These are phyloP conservation scores for Termitomyces sp. DNA, from an alignment of 768 basidiomycete genomes.

Conservation along the genomic window DNA sequence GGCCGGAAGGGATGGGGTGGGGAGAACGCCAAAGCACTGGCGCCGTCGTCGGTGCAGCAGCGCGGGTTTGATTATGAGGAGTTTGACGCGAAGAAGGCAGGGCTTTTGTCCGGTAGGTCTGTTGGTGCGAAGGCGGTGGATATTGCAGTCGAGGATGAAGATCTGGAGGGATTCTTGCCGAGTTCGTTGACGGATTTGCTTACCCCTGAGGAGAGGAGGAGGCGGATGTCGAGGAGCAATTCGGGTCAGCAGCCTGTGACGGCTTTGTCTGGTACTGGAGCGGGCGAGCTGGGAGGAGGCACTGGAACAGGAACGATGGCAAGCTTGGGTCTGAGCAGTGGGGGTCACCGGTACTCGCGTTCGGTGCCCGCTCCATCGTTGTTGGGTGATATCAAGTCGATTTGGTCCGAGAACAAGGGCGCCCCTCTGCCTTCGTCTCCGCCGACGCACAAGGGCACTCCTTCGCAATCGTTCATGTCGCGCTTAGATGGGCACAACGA, in stretches of 20 bases:
- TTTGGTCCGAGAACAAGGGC: conserved; percentile 63
- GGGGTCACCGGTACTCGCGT: conserved; percentile 69
- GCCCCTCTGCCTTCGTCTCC: conserved; percentile 27
- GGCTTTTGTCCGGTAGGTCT: conserved; percentile 13
- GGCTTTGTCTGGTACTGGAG: conserved; percentile 11
- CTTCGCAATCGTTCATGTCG: conserved; percentile 52
- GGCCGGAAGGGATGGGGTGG: conserved; percentile 33
- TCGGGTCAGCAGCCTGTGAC: conserved; percentile 33
- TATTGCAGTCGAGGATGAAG: conserved; percentile 63
- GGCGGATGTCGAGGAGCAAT: conserved; percentile 77
- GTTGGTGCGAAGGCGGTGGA: conserved; percentile 12
- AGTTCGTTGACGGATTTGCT: conserved; percentile 84
- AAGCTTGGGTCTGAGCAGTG: background rate
- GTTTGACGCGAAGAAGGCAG: conserved; percentile 17
- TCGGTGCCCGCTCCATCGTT: conserved; percentile 78
- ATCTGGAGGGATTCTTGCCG: conserved; percentile 86
- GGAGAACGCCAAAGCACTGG: conserved; percentile 13
- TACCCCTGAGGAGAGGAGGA: conserved; percentile 80
- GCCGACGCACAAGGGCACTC: conserved; percentile 34
- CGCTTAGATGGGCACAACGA: conserved; percentile 27
- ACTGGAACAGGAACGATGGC: background rate
- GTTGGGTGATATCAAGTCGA: conserved; percentile 69
- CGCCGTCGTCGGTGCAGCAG: conserved; percentile 9
- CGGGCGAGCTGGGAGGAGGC: conserved; percentile 8
- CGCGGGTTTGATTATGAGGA: conserved; percentile 37